Evolutionary conservation across 306 rosid genomes (phyloP), one percentile per base, ranked within the genome.

Genomic region (Canavalia ensiformis): DNA sequence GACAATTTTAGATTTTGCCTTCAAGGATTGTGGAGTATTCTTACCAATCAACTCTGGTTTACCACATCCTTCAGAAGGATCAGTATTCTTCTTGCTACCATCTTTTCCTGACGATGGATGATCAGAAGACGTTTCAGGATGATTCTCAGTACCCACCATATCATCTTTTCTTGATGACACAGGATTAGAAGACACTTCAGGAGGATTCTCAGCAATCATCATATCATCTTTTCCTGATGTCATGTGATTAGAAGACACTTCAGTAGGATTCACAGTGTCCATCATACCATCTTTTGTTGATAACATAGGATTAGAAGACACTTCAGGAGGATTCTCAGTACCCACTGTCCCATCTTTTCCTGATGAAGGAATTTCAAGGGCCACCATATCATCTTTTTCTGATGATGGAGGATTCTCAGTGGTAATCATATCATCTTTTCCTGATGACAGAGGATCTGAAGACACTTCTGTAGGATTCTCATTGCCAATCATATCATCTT

Each of bases 1-100:
- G 28, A 68, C 37, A 2, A 88, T 84, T 83, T 79, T 89, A 62
- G 84, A 25, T 76, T 87, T 90, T 13, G 84, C 92, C 87, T 89
- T 90, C 79, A 91, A 75, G 41, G 84, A 71, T 72, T 11, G 84
- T 12, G 79, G 75, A 60, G 79, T 84, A 71, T 59, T 88, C 78
- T 82, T 91, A 75, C 66, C 84, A 74, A 80, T 82, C 39, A 76
- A 72, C 78, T 79, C 91, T 8, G 80, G 82, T 75, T 80, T 80
- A 62, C 58, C 56, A 34, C 78, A 77, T 54, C 64, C 90, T 56
- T 77, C 83, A 28, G 68, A 18, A 75, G 68, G 78, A 84, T 81
- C 84, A 35, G 57, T 58, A 85, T 77, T 84, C 68, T 72, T 81
- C 78, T 69, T 79, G 46, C 55, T 47, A 41, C 54, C 63, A 62